Conservation (phyloP, 73 alveolate species). For the Symbiodinium pilosum region DNA sequence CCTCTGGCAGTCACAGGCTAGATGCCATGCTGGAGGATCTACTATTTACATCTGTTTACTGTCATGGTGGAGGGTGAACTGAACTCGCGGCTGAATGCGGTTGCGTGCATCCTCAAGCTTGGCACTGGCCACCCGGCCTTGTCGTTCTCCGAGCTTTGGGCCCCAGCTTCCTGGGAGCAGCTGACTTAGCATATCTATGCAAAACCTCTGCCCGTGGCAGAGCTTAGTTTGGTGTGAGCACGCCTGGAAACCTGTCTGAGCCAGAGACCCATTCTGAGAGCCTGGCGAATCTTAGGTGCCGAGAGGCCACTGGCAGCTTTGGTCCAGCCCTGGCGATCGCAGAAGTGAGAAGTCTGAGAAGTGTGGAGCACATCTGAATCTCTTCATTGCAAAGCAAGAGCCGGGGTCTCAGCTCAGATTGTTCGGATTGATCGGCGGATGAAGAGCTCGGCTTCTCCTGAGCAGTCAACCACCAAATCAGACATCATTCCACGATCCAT, state of each 20-base stretch:
- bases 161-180: not conserved
- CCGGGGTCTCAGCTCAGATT: not conserved
- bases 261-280: not conserved
- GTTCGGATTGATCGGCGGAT: slow-evolving; percentile 16
- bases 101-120: no score
- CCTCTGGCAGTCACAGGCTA: not conserved
- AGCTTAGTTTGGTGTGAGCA: no score
- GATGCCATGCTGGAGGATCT: no score
- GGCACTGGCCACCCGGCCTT: no score
- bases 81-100: no score
- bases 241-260: not conserved
- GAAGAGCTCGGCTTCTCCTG: not conserved
- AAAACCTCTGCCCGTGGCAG: no score
- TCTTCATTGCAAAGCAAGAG: not conserved
- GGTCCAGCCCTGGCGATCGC: slow-evolving; percentile 32
- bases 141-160: slow-evolving; percentile 19
- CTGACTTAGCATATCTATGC: no score
- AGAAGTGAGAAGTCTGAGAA: no score
- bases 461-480: not conserved
- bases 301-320: slow-evolving; percentile 15
- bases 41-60: no score
- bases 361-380: not conserved
- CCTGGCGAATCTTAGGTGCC: not conserved
- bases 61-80: no score
- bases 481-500: no score